A percentile compares a stretch with the other conserved stretches of the same genome.
These are phyloP conservation scores for Aspergillus coremiiformis DNA, from an alignment of 495 filamentous ascomycete genomes.

Conservation along the genomic window DNA sequence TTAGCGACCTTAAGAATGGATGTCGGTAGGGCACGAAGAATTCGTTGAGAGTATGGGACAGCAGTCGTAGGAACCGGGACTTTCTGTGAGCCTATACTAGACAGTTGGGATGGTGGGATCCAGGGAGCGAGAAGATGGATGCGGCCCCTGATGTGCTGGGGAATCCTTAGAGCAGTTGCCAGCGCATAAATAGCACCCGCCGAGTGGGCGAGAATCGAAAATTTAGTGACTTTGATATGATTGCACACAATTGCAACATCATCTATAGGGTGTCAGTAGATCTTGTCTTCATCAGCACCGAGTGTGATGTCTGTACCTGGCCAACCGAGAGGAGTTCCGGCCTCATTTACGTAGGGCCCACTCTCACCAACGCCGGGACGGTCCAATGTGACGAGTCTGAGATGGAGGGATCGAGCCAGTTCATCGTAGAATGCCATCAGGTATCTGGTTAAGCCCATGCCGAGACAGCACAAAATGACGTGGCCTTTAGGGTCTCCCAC, in stretches of 20 bases:
- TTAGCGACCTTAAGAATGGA: constrained; percentile 91
- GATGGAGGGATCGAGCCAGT: constrained; percentile 76
- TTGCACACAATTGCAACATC: constrained; percentile 96
- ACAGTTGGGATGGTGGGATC: constrained; percentile 98
- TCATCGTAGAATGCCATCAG: constrained; percentile 98
- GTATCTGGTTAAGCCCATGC: constrained; percentile 95
- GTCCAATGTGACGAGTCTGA: constrained; percentile 89
- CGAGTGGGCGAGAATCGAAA: constrained; percentile 95
- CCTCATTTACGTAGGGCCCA: constrained; percentile 69
- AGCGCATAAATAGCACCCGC: constrained; percentile 96
- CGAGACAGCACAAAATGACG: constrained; percentile 93
- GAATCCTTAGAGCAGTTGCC: constrained; percentile 90
- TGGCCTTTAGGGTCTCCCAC: constrained; percentile 89
- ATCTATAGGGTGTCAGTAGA: constrained; percentile 45
- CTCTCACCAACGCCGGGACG: constrained; percentile 92
- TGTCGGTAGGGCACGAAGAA: constrained; percentile 84
- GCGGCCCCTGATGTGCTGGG: constrained; percentile 88
- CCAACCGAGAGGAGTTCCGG: constrained; percentile 85
- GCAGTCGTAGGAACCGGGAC: constrained; percentile 69
- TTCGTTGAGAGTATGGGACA: constrained; percentile 84
- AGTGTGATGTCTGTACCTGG: constrained; percentile 55
- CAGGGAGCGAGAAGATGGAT: constrained; percentile 95
- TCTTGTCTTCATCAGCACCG: neutral
- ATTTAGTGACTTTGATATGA: constrained; percentile 84
- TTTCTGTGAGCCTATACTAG: constrained; percentile 66